Conservation (phyloP, 2,329 filamentous ascomycete species). For the Pseudopyrenochaeta lycopersici region DNA sequence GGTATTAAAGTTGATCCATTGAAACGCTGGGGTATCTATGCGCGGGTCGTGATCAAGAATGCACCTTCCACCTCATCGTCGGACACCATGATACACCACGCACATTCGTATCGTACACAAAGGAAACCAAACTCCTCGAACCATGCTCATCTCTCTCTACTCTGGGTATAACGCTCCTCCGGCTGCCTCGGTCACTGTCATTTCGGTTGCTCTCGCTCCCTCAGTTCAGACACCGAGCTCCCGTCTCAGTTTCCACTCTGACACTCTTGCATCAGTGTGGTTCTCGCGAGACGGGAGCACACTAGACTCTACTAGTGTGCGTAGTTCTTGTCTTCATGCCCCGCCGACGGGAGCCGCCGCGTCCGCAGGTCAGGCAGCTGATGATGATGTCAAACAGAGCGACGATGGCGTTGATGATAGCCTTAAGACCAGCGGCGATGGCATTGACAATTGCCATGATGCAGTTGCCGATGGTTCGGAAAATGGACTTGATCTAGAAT, state of each 20-base stretch:
- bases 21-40: conserved; percentile 35
- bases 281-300: conserved; percentile 25
- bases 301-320: conserved; percentile 51
- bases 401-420: conserved; percentile 60
- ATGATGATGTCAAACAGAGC: conserved; percentile 60
- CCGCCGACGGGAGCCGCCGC: conserved; percentile 50
- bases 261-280: conserved; percentile 1
- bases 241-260: conserved; percentile 20
- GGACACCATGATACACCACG: not conserved
- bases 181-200: not conserved
- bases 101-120: conserved; percentile 15
- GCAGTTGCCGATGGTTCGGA: conserved; percentile 58
- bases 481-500: conserved; percentile 51
- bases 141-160: conserved; percentile 18
- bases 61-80: conserved; percentile 10
- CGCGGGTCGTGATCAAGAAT: conserved; percentile 27
- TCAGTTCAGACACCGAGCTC: conserved; percentile 20
- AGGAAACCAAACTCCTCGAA: conserved; percentile 6
- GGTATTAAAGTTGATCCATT: conserved; percentile 23
- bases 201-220: not conserved
- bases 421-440: conserved; percentile 56
- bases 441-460: conserved; percentile 58
- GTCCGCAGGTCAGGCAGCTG: conserved; percentile 60
- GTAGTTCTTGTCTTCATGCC: conserved; percentile 42
- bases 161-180: not conserved